A percentile compares a stretch with the other conserved stretches of the same genome.
Conservation (phyloP, 495 filamentous ascomycete species). For the Arthonia radiata region DNA sequence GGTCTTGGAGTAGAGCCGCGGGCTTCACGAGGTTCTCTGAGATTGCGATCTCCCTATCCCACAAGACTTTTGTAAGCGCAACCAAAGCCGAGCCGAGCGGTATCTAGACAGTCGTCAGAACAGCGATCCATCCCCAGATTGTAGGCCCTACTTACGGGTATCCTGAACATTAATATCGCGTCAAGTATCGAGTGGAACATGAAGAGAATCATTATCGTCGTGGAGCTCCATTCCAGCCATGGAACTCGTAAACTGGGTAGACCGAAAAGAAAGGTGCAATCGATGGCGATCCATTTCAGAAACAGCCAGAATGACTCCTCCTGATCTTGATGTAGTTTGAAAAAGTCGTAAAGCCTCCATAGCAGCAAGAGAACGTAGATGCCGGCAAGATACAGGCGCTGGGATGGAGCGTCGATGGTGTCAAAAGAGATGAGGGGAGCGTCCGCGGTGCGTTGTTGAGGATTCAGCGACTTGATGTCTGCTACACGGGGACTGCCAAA, state of each 20-base stretch:
- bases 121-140: constrained; percentile 5
- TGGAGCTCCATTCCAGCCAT: constrained; percentile 74
- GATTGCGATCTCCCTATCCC: constrained; percentile 74
- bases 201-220: constrained; percentile 39
- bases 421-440: constrained; percentile 46
- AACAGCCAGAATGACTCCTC: constrained; percentile 65
- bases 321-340: constrained; percentile 44
- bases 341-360: constrained; percentile 72
- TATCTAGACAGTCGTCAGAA: constrained; percentile 22
- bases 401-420: constrained; percentile 63
- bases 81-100: constrained; percentile 42
- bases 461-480: constrained; percentile 10
- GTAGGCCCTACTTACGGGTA: constrained; percentile 33
- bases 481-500: constrained; percentile 8
- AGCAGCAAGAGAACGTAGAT: constrained; percentile 46
- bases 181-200: constrained; percentile 44
- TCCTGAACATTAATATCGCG: constrained; percentile 74
- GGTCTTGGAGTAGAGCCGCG: constrained; percentile 61
- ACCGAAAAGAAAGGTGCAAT: constrained; percentile 61
- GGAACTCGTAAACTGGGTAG: constrained; percentile 71
- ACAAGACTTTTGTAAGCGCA: constrained; percentile 46
- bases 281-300: constrained; percentile 74
- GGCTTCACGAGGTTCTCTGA: constrained; percentile 73
- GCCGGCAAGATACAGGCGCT: constrained; percentile 61
- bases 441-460: constrained; percentile 9